phyloP scores from a whole-genome alignment of 1,284 basidiomycete genomes.

The Microstroma glucosiphilum region DNA sequence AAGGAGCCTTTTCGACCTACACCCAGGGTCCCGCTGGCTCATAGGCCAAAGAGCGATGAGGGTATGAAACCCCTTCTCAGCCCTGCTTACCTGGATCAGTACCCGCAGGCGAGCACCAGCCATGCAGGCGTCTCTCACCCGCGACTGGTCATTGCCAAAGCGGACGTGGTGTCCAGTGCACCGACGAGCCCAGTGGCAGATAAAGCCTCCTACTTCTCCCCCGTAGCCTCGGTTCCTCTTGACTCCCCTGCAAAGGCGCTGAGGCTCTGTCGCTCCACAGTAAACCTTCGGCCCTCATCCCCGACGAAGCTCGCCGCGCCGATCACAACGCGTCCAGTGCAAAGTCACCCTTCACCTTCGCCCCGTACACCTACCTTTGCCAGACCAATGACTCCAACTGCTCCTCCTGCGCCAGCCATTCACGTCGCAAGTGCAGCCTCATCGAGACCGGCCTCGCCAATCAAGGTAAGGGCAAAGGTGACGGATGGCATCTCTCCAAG shows the following conservation, averaged over 20 bases:
- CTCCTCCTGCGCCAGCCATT: too few species aligned
- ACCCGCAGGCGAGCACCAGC: background rate
- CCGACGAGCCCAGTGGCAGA: background rate
- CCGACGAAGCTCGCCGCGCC: background rate
- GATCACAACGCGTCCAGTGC: background rate
- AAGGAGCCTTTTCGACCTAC: slow-evolving; percentile 7
- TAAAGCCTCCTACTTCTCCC: background rate
- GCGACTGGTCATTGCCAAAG: too few species aligned
- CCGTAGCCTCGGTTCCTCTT: background rate
- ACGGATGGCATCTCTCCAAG: slow-evolving; percentile 8
- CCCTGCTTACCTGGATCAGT: background rate
- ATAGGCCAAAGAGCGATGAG: background rate
- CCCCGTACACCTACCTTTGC: too few species aligned
- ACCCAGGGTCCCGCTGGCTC: background rate
- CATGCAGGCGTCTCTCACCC: too few species aligned
- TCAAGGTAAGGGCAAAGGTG: slow-evolving; percentile 12
- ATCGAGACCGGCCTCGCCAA: slow-evolving; percentile 8
- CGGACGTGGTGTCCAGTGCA: too few species aligned
- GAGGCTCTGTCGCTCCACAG: too few species aligned
- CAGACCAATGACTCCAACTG: too few species aligned
- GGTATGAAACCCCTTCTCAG: background rate
- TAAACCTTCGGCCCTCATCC: background rate
- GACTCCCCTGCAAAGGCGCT: background rate
- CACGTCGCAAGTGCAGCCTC: background rate
- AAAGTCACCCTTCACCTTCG: too few species aligned